Percentiles rank a stretch among this genome's conserved stretches.
Evolutionary conservation across 2,329 filamentous ascomycete species (phyloP).

Genomic region (Cordyceps tenuipes): DNA sequence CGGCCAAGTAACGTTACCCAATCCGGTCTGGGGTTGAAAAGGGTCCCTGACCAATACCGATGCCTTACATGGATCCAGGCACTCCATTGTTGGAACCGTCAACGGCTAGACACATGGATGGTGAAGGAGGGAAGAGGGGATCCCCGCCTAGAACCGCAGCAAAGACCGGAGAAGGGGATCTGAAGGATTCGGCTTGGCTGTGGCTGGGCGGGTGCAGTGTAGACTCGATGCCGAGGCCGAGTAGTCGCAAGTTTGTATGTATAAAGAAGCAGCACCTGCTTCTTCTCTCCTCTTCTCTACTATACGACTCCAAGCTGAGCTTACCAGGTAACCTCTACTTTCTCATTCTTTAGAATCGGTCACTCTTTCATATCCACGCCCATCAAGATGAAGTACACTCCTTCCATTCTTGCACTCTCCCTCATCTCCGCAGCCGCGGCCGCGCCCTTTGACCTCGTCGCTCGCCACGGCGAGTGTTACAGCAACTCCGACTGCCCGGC

Average conservation of each 20-base stretch:
- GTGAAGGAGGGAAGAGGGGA: not conserved
- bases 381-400: slow-evolving; percentile 3
- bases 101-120: too few species aligned
- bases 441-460: slow-evolving; percentile 2
- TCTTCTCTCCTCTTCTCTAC: not conserved
- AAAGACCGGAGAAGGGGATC: not conserved
- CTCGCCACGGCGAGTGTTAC: slow-evolving; percentile 15
- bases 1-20: not conserved
- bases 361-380: too few species aligned
- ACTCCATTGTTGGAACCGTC: not conserved
- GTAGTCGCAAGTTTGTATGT: not conserved
- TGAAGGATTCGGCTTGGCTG: too few species aligned
- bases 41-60: not conserved
- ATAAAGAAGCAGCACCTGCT: not conserved
- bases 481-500: slow-evolving; percentile 12
- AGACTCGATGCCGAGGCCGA: not conserved
- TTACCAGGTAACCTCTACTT: not conserved
- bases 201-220: not conserved
- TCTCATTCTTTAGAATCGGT: too few species aligned
- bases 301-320: not conserved
- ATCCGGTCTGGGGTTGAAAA: not conserved
- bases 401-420: not conserved
- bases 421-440: not conserved
- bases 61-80: not conserved
- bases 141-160: not conserved